Evolutionary conservation across 2,329 filamentous ascomycete species (phyloP), one percentile per base, ranked within the genome.

Genomic region (Monilinia laxa): DNA sequence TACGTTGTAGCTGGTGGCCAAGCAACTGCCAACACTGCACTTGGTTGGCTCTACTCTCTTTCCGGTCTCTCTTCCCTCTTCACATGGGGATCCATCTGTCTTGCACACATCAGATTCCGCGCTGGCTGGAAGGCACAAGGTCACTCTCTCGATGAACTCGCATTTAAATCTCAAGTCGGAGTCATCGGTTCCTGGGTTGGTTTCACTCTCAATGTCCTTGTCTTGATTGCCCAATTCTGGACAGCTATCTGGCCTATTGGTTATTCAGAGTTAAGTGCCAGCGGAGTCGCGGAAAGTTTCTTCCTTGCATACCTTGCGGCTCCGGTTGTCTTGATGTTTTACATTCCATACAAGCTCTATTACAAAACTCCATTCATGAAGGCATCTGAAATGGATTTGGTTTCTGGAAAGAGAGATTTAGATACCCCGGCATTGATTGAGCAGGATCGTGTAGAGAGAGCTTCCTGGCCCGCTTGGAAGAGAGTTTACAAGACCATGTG

Each of bases 91-190:
- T 86, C 83, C 56, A 88, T 90, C 72, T 88, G 86, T 75, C 75
- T 87, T 23, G 82, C 86, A 2, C 89, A 91, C 72, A 89, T 91
- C 73, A 86, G 88, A 25, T 90, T 89, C 82, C 86, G 87, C 49
- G 70, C 73, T 5, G 87, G 86, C 0, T 90, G 87, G 87, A 76
- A 75, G 28, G 74, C 77, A 20, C 68, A 88, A 66, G 86, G 86
- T 31, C 85, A 84, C 72, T 81, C 80, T 2, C 75, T 88, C 4
- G 85, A 89, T n/a, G 86, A 88, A 73, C 83, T 91, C 4, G 85
- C 88, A 1, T 91, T 88, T 80, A 77, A 78, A 51, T 85, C 87
- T 23, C 78, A 82, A 59, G 81, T 84, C 57, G 89, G 89, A 66
- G 80, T 89, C 10, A 79, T 76, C 2, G 89, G 89, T 25, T 90